A percentile compares a stretch with the other conserved stretches of the same genome.
phyloP scores from a whole-genome alignment of 208 protist genomes.

The Trichomonas gallinae region DNA sequence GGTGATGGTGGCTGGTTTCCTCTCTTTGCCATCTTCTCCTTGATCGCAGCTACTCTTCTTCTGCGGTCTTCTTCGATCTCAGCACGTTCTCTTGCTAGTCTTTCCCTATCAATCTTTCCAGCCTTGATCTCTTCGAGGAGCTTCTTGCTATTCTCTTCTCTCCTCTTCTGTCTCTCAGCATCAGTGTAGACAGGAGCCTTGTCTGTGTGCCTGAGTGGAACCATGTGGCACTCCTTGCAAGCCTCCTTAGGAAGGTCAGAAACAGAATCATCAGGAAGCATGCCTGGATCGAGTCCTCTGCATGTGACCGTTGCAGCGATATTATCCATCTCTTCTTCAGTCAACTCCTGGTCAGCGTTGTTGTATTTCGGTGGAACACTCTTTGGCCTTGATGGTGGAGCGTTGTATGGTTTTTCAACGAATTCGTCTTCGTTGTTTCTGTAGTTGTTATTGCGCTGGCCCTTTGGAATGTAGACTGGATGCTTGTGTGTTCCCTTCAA shows the following conservation, averaged over 20 bases:
- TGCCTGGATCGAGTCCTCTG: not conserved
- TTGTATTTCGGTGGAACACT: not conserved
- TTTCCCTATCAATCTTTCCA: not conserved
- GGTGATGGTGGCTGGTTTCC: not conserved
- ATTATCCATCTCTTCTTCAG: not conserved
- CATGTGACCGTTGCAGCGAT: not conserved
- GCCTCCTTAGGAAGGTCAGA: not conserved
- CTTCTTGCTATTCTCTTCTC: not conserved
- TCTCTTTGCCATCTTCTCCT: not conserved
- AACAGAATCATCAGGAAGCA: not conserved
- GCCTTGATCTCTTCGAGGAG: not conserved
- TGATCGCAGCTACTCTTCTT: not conserved
- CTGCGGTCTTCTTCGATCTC: not conserved
- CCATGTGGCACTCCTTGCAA: not conserved
- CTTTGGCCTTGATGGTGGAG: not conserved
- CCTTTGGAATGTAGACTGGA: not conserved
- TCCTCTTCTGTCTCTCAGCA: not conserved
- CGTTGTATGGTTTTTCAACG: not conserved
- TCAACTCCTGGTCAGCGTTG: not conserved
- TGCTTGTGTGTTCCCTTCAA: not conserved
- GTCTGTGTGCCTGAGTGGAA: not conserved
- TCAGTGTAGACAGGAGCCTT: not conserved
- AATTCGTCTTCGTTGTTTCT: not conserved
- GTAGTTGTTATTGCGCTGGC: not conserved
- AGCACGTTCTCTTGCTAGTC: not conserved